Conservation (phyloP, 1,139 yeast genomes). For the Saccharomyces hybrid region DNA sequence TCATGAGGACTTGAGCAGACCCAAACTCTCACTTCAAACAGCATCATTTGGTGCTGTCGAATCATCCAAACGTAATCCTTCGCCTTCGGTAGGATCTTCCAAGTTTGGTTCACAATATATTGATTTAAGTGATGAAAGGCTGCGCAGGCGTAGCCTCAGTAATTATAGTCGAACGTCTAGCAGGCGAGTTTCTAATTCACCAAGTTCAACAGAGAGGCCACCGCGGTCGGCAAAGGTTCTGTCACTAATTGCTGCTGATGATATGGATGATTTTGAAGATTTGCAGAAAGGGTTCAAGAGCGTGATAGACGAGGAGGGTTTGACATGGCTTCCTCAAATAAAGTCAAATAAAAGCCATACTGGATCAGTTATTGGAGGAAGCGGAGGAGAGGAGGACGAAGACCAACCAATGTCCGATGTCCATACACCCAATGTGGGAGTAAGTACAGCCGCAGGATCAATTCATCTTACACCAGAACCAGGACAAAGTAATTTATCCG, state of each 20-base stretch:
- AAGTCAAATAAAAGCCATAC: conserved; percentile 1
- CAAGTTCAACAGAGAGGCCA: conserved; percentile 12
- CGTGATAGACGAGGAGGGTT: conserved; percentile 22
- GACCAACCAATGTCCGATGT: background rate
- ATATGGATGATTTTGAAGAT: conserved; percentile 29
- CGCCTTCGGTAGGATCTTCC: conserved; percentile 9
- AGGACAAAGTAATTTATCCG: background rate
- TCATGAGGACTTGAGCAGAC: conserved; percentile 6
- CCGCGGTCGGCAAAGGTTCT: conserved; percentile 25
- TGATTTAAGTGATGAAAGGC: background rate
- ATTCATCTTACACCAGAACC: background rate
- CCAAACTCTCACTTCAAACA: conserved; percentile 17
- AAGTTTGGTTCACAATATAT: background rate
- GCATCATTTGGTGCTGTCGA: conserved; percentile 10
- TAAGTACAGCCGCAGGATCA: background rate
- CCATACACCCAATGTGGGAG: background rate
- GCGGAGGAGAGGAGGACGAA: background rate
- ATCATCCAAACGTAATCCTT: background rate
- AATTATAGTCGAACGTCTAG: conserved; percentile 3
- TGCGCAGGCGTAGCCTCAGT: conserved; percentile 16
- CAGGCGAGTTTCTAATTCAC: conserved; percentile 12
- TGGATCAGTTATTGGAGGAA: background rate
- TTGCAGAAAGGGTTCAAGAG: conserved; percentile 27
- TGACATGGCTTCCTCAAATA: conserved; percentile 27
- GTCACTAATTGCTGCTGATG: conserved; percentile 27